A percentile compares a stretch with the other conserved stretches of the same genome.
Conservation (phyloP, 805 yeast genomes). For the Saturnispora dispora region DNA sequence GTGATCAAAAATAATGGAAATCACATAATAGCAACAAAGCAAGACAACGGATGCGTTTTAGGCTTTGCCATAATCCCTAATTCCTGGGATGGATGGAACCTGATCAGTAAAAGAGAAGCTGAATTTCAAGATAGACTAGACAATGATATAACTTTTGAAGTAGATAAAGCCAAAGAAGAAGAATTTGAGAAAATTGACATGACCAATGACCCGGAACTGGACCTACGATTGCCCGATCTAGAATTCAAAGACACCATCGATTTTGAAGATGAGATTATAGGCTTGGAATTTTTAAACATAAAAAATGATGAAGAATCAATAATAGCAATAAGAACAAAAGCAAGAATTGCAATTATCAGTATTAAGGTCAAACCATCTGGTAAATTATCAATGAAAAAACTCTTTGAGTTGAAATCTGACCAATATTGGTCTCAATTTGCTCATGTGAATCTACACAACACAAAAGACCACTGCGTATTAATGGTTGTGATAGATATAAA, state of each 20-base stretch:
- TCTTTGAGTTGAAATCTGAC: conserved; percentile 2
- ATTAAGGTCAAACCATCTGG: neutral
- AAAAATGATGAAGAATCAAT: neutral
- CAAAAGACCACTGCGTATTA: conserved; percentile 15
- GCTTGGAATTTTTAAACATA: neutral
- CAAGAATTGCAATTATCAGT: neutral
- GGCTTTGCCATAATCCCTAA: neutral
- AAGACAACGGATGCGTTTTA: neutral
- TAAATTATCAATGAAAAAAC: neutral
- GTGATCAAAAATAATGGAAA: neutral
- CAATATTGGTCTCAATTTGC: conserved; percentile 9
- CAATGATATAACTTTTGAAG: neutral
- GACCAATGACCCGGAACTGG: neutral
- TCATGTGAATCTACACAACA: neutral
- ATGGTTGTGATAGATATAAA: conserved; percentile 40
- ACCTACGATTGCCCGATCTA: neutral
- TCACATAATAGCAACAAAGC: neutral
- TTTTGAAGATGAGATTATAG: conserved; percentile 5
- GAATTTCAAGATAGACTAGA: neutral
- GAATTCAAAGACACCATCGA: neutral
- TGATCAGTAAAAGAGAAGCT: neutral
- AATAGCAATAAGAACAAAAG: conserved; percentile 1
- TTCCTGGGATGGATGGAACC: conserved; percentile 6
- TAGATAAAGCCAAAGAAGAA: neutral
- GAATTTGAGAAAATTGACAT: conserved; percentile 1